phyloP scores from a whole-genome alignment of 495 filamentous ascomycete genomes.

The Penicillium silybi region DNA sequence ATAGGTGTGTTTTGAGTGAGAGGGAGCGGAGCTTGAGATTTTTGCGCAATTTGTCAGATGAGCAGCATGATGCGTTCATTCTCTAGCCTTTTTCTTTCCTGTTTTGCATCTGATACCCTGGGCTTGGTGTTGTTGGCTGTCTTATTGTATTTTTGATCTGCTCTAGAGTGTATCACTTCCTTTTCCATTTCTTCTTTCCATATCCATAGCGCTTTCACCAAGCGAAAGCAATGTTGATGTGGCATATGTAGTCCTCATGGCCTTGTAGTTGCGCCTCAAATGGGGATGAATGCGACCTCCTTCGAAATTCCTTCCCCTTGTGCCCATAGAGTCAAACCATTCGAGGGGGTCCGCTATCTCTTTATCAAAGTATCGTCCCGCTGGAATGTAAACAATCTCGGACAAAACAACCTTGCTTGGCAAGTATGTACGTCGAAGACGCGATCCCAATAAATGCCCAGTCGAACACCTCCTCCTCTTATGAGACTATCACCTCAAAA shows the following conservation, averaged over 20 bases:
- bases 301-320: no score
- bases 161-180: not conserved
- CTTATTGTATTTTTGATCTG: not conserved
- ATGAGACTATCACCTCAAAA: not conserved
- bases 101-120: constrained; percentile 28
- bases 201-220: no score
- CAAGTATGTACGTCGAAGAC: not conserved
- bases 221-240: no score
- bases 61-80: constrained; percentile 36
- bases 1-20: constrained; percentile 29
- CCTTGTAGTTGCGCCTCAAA: no score
- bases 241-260: no score
- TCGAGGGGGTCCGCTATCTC: no score
- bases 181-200: not conserved
- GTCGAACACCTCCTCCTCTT: no score
- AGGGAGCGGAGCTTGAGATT: constrained; percentile 34
- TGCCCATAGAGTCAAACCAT: no score
- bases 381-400: not conserved
- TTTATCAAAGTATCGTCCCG: no score
- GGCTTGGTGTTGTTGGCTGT: constrained; percentile 9
- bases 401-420: not conserved
- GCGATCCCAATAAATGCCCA: not conserved
- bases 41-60: constrained; percentile 29
- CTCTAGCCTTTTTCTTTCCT: constrained; percentile 18
- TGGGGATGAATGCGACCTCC: no score